Conservation (phyloP, 2,329 filamentous ascomycete genomes). For the Coniochaeta ligniaria region DNA sequence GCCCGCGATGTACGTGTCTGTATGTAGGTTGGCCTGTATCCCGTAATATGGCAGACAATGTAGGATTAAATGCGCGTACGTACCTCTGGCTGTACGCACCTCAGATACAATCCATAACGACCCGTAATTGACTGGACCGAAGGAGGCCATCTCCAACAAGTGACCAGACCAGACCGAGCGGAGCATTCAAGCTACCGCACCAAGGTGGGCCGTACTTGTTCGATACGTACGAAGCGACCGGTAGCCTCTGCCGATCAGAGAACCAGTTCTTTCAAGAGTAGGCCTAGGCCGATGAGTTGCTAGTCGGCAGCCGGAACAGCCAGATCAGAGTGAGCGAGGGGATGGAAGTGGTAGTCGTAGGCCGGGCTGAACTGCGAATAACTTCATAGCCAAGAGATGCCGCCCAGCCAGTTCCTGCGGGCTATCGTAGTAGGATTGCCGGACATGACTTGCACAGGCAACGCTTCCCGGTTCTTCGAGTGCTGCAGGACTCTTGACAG, state of each 20-base stretch:
- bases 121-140: not conserved
- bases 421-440: not conserved
- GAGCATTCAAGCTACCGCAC: not conserved
- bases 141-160: not conserved
- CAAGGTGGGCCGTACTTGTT: not conserved
- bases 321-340: not conserved
- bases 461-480: not conserved
- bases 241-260: not conserved
- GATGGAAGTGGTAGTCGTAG: not conserved
- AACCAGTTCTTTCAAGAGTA: not conserved
- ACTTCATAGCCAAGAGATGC: too few relatives aligned
- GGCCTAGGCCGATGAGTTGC: not conserved
- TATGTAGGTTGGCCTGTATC: slow-evolving; percentile 2
- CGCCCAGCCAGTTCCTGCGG: not conserved
- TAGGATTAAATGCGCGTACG: not conserved
- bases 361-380: not conserved
- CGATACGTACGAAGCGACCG: not conserved
- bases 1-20: slow-evolving; percentile 1
- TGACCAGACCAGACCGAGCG: not conserved
- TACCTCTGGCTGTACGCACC: not conserved
- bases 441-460: not conserved
- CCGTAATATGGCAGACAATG: not conserved
- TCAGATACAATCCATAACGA: not conserved
- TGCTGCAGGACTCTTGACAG: not conserved
- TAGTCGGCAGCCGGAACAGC: not conserved